Evolutionary conservation across 2,329 filamentous ascomycete genomes (phyloP), one percentile per base, ranked within the genome.

Genomic region (Pseudogymnoascus sp.): DNA sequence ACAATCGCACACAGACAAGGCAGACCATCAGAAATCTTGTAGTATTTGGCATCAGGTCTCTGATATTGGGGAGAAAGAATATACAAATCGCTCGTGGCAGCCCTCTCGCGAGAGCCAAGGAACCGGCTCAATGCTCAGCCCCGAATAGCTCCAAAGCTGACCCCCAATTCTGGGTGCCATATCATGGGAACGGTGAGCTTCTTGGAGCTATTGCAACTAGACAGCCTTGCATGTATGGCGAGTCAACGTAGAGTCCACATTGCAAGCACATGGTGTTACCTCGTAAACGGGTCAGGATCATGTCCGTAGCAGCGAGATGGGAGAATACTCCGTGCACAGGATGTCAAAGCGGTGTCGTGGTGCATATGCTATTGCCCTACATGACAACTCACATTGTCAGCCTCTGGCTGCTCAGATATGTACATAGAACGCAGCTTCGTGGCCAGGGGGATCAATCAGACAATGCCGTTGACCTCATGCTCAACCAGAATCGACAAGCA

Each of bases 381-480:
- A 34, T 57, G 51, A 21, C 51, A 57, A 36, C 51, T 21, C 51
- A 57, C 28, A 57, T 34, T 16, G 28, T 57, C 51, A 57, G 51
- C 28, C 16, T 34, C 51, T 57, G n/a, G 51, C 51, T 21, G 51
- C 6, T 13, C 13, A 36, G 11, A 10, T 14, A 57, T 21, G 25
- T 21, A 57, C 28, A 57, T 19, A 57, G 16, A 36, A 36, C 28
- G 51, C 11, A 36, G 51, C 51, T 11, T 57, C 28, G 28, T 34
- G 51, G 51, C 16, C 25, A 31, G 2, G 51, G 23, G 48, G 7
- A 7, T 57, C 54, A n/a, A 66, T 78, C 79, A 80, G 78, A 77
- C 71, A 76, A 75, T 80, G 79, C 79, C 78, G 75, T 71, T 72
- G 51, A 78, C 79, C 74, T 79, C 81, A 81, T 73, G 72, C 75